A percentile compares a stretch with the other conserved stretches of the same genome.
These are phyloP conservation scores for Clavispora vitiphila DNA, from an alignment of 805 yeast genomes.

Conservation along the genomic window DNA sequence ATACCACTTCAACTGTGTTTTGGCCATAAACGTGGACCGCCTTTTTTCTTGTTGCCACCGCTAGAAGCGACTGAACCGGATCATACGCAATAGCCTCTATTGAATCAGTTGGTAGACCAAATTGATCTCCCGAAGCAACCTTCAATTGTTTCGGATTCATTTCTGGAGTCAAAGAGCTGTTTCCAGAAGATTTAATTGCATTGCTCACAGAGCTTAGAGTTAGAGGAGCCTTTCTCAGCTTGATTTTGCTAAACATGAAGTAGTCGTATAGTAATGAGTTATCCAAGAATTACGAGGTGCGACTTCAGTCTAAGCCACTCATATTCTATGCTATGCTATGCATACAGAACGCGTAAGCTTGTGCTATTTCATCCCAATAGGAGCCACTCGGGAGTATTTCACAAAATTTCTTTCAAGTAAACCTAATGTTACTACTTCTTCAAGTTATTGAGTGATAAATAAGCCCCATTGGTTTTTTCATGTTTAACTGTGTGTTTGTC, in stretches of 20 bases:
- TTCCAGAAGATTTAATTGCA: conserved; percentile 32
- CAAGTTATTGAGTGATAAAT: too few species aligned
- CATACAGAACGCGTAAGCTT: too few species aligned
- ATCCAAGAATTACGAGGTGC: background rate
- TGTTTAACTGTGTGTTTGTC: too few species aligned
- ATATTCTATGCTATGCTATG: too few species aligned
- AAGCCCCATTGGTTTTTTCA: too few species aligned
- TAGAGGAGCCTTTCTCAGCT: conserved; percentile 38
- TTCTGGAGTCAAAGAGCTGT: conserved; percentile 29
- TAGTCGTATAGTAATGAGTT: background rate
- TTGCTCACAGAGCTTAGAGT: conserved; percentile 39
- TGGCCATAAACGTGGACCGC: conserved; percentile 80
- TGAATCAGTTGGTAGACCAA: conserved; percentile 49
- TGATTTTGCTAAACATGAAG: conserved; percentile 33
- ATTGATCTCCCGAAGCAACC: conserved; percentile 24
- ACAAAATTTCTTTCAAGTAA: too few species aligned
- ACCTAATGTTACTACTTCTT: too few species aligned
- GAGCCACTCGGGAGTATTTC: too few species aligned
- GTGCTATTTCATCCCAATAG: too few species aligned
- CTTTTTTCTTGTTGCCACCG: conserved; percentile 68
- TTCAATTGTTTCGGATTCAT: conserved; percentile 26
- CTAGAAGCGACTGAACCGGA: conserved; percentile 82
- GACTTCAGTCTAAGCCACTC: too few species aligned
- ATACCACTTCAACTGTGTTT: conserved; percentile 66
- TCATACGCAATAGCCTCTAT: conserved; percentile 72